Base-by-base conservation (phyloP, 192 early-diverging fungal species). In the Thamnidium elegans region DNA sequence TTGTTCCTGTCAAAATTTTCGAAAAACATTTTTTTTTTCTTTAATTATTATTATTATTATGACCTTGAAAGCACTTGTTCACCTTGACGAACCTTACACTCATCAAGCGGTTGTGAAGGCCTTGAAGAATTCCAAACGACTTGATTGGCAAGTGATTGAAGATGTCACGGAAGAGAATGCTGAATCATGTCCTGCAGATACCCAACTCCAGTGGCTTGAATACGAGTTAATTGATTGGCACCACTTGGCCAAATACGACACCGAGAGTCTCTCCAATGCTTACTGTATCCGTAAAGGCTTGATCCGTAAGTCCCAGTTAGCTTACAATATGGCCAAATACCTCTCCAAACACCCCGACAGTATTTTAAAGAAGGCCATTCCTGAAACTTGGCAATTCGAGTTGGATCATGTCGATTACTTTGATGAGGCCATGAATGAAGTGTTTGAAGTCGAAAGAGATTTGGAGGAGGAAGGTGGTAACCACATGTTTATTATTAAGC, bases 281-380 rank as follows among this genome's bases (percentile, higher is more conserved):
- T 88, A 86, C 58, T 88, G 84, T 66, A 84, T 85, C 46, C 80
- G 86, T 51, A 88, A 86, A 64, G 86, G 86, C 1, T 69, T 88
- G 31, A 88, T 88, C 44, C 85, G 86, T 55, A 88, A 88, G 45
- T 76, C 85, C 19, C 85, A 88, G 52, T 80, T 88, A 69, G 77
- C 81, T 9, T 86, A 80, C 69, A 85, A 86, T 65, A 67, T 88
- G 47, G 77, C 70, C 36, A 79, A 84, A 17, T 82, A 84, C 48
- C 61, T 76, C 11, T 75, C 81, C 21, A 88, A 88, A 62, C 58
- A 86, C 45, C 85, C 81, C 0, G 51, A 76, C 3, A 84, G 80
- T 31, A 70, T 86, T 3, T 58, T 88, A n/a, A 63, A 63, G 39
- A 45, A 36, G 0, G 78, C 81, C 1, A 80, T 86, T 7, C 86